Percentiles rank a stretch among this genome's conserved stretches.
These are phyloP conservation scores for Hymenoscyphus fructigenus DNA, from an alignment of 2,329 filamentous ascomycete species.

Conservation along the genomic window DNA sequence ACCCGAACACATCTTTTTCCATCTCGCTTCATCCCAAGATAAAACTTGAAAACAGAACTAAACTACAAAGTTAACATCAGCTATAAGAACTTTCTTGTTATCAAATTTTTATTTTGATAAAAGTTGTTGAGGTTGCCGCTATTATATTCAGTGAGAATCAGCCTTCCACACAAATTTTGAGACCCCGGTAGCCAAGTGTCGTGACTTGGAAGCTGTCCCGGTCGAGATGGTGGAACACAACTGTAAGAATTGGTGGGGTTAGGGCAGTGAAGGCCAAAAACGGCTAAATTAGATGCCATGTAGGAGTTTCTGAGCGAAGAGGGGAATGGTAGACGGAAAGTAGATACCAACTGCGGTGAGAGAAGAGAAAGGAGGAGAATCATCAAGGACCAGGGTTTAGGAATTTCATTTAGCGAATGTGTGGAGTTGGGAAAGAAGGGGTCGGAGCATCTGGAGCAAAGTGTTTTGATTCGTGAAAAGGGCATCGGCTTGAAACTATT, in stretches of 20 bases:
- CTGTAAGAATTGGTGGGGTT: not conserved
- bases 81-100: no score
- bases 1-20: no score
- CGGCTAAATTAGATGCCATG: not conserved
- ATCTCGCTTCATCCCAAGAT: no score
- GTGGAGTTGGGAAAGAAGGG: constrained; percentile 1
- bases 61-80: no score
- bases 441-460: not conserved
- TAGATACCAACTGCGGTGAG: not conserved
- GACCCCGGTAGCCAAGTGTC: no score
- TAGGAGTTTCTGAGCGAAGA: not conserved
- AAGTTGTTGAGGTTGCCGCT: no score
- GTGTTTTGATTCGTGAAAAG: not conserved
- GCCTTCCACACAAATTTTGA: no score
- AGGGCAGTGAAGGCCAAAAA: not conserved
- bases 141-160: no score
- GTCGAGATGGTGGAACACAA: not conserved
- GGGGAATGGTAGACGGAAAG: not conserved
- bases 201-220: not conserved
- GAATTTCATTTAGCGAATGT: not conserved
- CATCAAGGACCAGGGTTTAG: not conserved
- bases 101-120: no score
- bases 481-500: not conserved
- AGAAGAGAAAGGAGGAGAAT: not conserved
- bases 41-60: no score